Evolutionary conservation across 352 stramenopile species (phyloP).

Genomic region (Aphanomyces astaci): DNA sequence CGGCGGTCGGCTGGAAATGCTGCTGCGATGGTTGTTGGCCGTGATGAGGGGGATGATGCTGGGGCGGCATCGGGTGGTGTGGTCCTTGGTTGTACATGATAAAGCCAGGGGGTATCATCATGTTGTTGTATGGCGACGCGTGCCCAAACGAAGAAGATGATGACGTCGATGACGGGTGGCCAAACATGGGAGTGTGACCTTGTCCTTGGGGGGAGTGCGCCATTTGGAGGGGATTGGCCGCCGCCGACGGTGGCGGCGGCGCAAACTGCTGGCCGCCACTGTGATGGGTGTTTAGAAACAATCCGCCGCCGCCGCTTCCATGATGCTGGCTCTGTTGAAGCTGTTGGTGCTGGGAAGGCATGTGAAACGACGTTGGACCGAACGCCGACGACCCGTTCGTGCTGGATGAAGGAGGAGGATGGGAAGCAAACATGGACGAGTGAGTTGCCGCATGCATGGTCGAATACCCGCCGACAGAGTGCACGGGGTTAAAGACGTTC

Average conservation of each 20-base stretch:
- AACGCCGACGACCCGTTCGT: not conserved
- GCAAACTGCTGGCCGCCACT: too few species aligned
- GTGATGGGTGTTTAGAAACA: too few species aligned
- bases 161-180: not conserved
- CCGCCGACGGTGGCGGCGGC: too few species aligned
- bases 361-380: not conserved
- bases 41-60: too few species aligned
- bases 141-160: too few species aligned
- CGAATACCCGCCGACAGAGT: not conserved
- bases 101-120: not conserved
- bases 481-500: not conserved
- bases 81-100: not conserved
- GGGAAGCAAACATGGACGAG: not conserved
- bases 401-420: not conserved
- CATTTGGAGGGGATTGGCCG: too few species aligned
- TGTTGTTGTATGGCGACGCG: not conserved
- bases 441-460: too few species aligned
- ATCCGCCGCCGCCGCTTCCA: too few species aligned
- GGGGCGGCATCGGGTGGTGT: not conserved
- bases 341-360: not conserved
- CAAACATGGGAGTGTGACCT: too few species aligned
- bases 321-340: too few species aligned
- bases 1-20: conserved; percentile 4
- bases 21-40: not conserved
- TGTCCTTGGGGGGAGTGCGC: too few species aligned